Evolutionary conservation across 257 asterid genomes (phyloP).

Genomic region (Penstemon barbatus): DNA sequence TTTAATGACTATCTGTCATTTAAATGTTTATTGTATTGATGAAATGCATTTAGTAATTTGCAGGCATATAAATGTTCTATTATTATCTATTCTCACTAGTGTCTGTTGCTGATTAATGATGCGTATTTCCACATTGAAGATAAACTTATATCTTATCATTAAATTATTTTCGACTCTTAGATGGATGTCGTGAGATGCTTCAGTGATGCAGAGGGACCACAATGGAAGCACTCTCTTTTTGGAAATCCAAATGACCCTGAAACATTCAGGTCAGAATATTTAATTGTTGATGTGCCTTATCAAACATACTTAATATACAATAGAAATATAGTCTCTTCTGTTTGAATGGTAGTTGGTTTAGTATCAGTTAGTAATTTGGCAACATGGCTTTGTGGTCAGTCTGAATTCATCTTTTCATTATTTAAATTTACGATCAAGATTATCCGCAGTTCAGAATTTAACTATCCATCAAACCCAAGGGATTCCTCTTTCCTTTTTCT

Average conservation of each 20-base stretch:
- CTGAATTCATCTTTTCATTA: slow-evolving; percentile 18
- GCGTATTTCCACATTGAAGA: background rate
- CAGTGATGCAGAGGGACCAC: slow-evolving; percentile 82
- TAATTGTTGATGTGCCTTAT: slow-evolving; percentile 13
- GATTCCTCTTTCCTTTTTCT: slow-evolving; percentile 16
- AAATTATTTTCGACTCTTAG: slow-evolving; percentile 40
- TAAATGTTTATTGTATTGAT: slow-evolving; percentile 9
- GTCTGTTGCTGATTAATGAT: slow-evolving; percentile 11
- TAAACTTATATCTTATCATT: slow-evolving; percentile 19
- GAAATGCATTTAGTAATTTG: slow-evolving; percentile 10
- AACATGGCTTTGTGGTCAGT: slow-evolving; percentile 3
- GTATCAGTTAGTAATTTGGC: slow-evolving; percentile 2
- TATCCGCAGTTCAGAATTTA: slow-evolving; percentile 8
- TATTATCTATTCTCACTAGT: slow-evolving; percentile 1
- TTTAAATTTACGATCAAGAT: slow-evolving; percentile 14
- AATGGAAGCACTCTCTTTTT: slow-evolving; percentile 92
- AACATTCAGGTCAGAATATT: slow-evolving; percentile 70
- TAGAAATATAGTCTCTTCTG: slow-evolving; percentile 11
- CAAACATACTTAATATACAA: slow-evolving; percentile 1
- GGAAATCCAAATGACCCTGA: slow-evolving; percentile 96
- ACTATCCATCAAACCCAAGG: background rate
- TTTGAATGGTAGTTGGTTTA: background rate
- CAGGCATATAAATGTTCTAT: background rate
- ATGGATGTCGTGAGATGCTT: slow-evolving; percentile 90
- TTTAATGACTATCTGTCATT: slow-evolving; percentile 5